These are phyloP conservation scores for Leishmania guyanensis DNA, from an alignment of 208 protist genomes.

Conservation along the genomic window DNA sequence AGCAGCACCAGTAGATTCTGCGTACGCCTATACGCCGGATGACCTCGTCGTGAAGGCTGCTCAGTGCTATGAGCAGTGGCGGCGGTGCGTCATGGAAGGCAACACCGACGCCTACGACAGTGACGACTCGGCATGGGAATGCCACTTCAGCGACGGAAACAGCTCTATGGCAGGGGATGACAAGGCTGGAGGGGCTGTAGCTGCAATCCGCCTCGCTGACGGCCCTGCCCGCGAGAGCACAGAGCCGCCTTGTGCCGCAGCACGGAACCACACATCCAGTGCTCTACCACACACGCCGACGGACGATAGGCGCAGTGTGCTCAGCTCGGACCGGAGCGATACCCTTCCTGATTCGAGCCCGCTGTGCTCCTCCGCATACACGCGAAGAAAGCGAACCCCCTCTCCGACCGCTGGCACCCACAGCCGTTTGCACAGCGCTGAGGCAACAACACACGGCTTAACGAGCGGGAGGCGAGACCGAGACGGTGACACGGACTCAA, in stretches of 20 bases:
- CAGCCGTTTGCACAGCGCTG: not conserved
- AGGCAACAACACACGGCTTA: not conserved
- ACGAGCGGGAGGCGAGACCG: constrained; percentile 8
- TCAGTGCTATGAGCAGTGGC: constrained; percentile 31
- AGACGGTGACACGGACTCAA: constrained; percentile 6
- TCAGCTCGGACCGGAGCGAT: not conserved
- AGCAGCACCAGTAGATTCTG: not conserved
- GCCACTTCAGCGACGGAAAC: not conserved
- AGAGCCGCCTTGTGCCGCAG: not conserved
- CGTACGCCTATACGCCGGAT: constrained; percentile 8
- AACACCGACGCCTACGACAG: not conserved
- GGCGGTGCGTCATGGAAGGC: constrained; percentile 5
- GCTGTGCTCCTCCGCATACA: not conserved
- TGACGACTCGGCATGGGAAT: not conserved
- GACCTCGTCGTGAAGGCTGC: constrained; percentile 22
- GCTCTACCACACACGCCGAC: not conserved
- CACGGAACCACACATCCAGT: not conserved
- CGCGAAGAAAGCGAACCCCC: not conserved
- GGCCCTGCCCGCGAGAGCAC: not conserved
- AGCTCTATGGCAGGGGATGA: not conserved
- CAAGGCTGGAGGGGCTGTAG: not conserved
- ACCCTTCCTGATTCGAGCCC: not conserved
- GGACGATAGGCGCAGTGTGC: not conserved
- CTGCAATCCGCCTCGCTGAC: too few species aligned
- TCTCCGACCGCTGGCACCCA: not conserved